These are phyloP conservation scores for Cladophialophora bantiana DNA, from an alignment of 2,329 filamentous ascomycete species.

Conservation along the genomic window DNA sequence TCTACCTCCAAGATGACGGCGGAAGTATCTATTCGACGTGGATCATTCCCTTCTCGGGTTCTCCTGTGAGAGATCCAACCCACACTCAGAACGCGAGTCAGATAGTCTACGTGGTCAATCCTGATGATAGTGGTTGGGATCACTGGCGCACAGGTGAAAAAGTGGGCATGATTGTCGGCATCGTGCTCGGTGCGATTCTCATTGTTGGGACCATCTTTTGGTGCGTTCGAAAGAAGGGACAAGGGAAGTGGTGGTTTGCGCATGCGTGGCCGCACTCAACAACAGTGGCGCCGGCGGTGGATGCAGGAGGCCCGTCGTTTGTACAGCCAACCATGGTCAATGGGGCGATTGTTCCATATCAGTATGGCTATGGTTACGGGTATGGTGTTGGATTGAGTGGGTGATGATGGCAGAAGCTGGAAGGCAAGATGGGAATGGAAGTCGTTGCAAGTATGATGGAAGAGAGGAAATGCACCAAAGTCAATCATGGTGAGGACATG, in stretches of 20 bases:
- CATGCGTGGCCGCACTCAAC: slow-evolving; percentile 26
- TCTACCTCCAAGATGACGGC: slow-evolving; percentile 32
- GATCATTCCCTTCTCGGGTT: slow-evolving; percentile 23
- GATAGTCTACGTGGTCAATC: slow-evolving; percentile 30
- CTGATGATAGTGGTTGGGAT: slow-evolving; percentile 38
- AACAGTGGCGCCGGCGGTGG: not conserved
- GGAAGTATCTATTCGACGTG: slow-evolving; percentile 35
- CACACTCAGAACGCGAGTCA: not conserved
- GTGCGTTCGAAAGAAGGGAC: slow-evolving; percentile 27
- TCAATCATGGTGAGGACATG: not conserved
- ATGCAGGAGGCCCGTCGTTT: not conserved
- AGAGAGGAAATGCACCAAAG: not conserved
- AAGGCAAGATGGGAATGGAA: slow-evolving; percentile 14
- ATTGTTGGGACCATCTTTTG: slow-evolving; percentile 37
- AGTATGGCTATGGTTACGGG: slow-evolving; percentile 18
- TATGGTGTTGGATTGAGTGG: slow-evolving; percentile 20
- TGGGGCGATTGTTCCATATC: slow-evolving; percentile 28
- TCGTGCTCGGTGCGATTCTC: slow-evolving; percentile 40
- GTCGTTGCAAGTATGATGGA: not conserved
- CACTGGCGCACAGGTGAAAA: slow-evolving; percentile 42
- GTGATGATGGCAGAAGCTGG: slow-evolving; percentile 1
- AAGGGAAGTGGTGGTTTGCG: slow-evolving; percentile 37
- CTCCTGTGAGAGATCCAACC: slow-evolving; percentile 1
- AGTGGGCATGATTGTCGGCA: slow-evolving; percentile 43
- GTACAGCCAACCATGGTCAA: slow-evolving; percentile 29